A percentile compares a stretch with the other conserved stretches of the same genome.
Evolutionary conservation across 179 eudicot genomes (phyloP).

Genomic region (Patellifolia procumbens): DNA sequence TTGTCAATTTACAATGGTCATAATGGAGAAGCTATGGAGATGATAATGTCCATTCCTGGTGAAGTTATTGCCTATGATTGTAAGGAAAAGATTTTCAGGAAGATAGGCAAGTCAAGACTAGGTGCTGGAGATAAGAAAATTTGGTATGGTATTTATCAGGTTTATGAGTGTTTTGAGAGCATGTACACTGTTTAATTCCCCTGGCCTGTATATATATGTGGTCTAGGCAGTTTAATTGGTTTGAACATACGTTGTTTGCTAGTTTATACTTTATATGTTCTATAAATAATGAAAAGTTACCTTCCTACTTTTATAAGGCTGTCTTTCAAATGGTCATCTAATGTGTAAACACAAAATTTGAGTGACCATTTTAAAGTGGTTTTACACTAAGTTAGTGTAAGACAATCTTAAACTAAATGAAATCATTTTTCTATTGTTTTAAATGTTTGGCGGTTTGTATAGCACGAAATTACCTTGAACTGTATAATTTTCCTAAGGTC

Average conservation of each 20-base stretch:
- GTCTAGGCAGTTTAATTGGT: background rate
- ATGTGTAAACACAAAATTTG: too few relatives aligned
- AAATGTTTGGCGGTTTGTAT: too few relatives aligned
- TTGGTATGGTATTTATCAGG: constrained; percentile 28
- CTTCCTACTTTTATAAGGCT: too few relatives aligned
- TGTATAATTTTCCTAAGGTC: too few relatives aligned
- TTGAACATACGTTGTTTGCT: background rate
- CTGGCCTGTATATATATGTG: constrained; percentile 5
- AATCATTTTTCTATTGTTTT: too few relatives aligned
- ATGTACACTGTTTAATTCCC: constrained; percentile 9
- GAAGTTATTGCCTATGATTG: constrained; percentile 28
- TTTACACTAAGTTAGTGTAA: too few relatives aligned
- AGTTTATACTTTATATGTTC: too few relatives aligned
- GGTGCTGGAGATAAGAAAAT: constrained; percentile 8
- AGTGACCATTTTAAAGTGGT: too few relatives aligned
- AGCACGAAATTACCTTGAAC: too few relatives aligned
- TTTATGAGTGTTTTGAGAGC: constrained; percentile 25
- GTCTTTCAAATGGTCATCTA: too few relatives aligned
- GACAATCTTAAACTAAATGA: too few relatives aligned
- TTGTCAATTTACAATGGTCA: constrained; percentile 14
- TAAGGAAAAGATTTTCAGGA: constrained; percentile 20
- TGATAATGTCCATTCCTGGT: constrained; percentile 29
- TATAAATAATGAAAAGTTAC: too few relatives aligned
- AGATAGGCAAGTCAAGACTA: constrained; percentile 14
- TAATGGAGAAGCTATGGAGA: constrained; percentile 12